phyloP scores from a whole-genome alignment of 768 basidiomycete species.

The Coprinellus aureogranulatus region DNA sequence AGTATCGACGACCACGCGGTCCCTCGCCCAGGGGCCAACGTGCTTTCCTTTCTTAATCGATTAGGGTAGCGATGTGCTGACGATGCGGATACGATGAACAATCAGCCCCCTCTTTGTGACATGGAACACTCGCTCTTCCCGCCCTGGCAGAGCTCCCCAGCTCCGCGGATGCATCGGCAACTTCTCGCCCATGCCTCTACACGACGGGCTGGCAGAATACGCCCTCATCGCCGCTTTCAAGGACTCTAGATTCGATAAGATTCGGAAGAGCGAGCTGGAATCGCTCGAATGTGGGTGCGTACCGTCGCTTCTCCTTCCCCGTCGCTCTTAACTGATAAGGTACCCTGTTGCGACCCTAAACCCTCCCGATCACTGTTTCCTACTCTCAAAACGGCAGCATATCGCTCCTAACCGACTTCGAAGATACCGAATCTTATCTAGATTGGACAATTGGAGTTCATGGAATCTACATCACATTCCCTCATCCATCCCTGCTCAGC shows the following conservation, averaged over 20 bases:
- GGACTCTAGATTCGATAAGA: conserved; percentile 82
- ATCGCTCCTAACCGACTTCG: conserved; percentile 92
- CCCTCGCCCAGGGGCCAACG: background rate
- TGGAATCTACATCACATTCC: conserved; percentile 87
- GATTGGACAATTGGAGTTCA: conserved; percentile 93
- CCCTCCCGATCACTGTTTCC: background rate
- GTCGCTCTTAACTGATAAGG: background rate
- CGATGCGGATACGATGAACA: background rate
- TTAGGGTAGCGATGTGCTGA: background rate
- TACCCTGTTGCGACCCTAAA: background rate
- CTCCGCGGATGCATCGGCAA: conserved; percentile 95
- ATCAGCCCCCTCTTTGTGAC: conserved; percentile 91
- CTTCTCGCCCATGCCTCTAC: conserved; percentile 75
- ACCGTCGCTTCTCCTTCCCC: background rate
- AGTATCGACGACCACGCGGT: conserved; percentile 25
- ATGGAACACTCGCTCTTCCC: conserved; percentile 77
- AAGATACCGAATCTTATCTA: conserved; percentile 77
- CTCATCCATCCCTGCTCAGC: conserved; percentile 67
- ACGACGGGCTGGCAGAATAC: conserved; percentile 81
- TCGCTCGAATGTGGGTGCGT: conserved; percentile 85
- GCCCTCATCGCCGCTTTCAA: conserved; percentile 89
- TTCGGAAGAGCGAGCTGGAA: conserved; percentile 73
- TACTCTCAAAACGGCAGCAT: conserved; percentile 48
- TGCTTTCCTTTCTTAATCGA: conserved; percentile 7
- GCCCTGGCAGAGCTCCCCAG: conserved; percentile 55